Percentiles rank a stretch among this genome's conserved stretches.
Conservation (phyloP, 176 grass and related monocot genomes). For the Musa itinerans region DNA sequence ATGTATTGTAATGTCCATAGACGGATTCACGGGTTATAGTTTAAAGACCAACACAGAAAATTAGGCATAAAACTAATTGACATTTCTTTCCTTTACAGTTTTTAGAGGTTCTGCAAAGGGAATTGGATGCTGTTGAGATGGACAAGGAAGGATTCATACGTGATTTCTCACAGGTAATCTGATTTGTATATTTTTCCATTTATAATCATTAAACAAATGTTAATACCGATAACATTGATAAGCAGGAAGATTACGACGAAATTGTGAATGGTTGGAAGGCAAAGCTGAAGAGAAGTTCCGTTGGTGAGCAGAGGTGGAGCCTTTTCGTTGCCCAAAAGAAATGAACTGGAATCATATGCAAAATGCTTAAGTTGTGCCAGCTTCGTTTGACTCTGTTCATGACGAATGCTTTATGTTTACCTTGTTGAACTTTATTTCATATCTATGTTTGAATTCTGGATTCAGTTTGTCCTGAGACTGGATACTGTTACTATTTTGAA, state of each 20-base stretch:
- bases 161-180: conserved; percentile 64
- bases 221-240: conserved; percentile 5
- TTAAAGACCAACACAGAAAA: neutral
- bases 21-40: too few species aligned
- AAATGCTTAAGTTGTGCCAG: too few species aligned
- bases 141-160: conserved; percentile 60
- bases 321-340: conserved; percentile 75
- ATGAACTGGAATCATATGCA: conserved; percentile 8
- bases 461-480: too few species aligned
- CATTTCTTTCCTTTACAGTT: conserved; percentile 41
- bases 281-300: conserved; percentile 75
- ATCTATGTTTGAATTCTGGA: too few species aligned
- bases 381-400: too few species aligned
- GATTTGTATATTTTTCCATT: neutral
- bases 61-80: neutral
- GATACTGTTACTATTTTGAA: too few species aligned
- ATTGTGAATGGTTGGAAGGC: conserved; percentile 93
- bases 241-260: conserved; percentile 73
- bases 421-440: too few species aligned
- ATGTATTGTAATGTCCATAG: neutral
- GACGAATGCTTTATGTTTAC: too few species aligned
- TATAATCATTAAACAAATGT: neutral
- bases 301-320: conserved; percentile 88
- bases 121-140: conserved; percentile 67
- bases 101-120: conserved; percentile 53